These are phyloP conservation scores for Fusarium sp. DNA, from an alignment of 2,329 filamentous ascomycete species.

Conservation along the genomic window DNA sequence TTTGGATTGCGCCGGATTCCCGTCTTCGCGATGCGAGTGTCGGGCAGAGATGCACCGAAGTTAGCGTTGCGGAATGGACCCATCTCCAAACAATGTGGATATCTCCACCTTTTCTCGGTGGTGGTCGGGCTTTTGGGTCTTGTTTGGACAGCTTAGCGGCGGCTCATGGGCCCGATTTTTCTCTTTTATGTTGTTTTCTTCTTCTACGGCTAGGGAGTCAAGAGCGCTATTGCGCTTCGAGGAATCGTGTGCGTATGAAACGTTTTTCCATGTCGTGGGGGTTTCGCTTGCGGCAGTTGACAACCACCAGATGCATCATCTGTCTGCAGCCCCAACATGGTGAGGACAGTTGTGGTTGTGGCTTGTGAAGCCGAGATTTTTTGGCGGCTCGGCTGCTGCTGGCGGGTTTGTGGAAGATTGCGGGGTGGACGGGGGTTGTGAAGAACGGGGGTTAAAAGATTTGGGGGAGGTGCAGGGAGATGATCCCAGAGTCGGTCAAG, in stretches of 20 bases:
- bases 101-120: slow-evolving; percentile 43
- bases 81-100: slow-evolving; percentile 27
- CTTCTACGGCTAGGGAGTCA: background rate
- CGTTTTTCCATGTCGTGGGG: background rate
- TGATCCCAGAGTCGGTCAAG: background rate
- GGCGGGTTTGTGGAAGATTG: slow-evolving; percentile 23
- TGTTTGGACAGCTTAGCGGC: slow-evolving; percentile 24
- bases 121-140: slow-evolving; percentile 31
- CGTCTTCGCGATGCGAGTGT: slow-evolving; percentile 31
- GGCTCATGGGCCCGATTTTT: slow-evolving; percentile 27
- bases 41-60: slow-evolving; percentile 42
- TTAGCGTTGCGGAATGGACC: slow-evolving; percentile 35
- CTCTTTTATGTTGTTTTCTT: background rate
- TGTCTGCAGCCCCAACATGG: background rate
- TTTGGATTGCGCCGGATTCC: slow-evolving; percentile 29
- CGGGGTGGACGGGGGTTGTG: slow-evolving; percentile 14
- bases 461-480: slow-evolving; percentile 11
- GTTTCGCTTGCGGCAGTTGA: slow-evolving; percentile 3
- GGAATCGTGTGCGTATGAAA: too few relatives aligned
- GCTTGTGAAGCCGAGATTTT: slow-evolving; percentile 4
- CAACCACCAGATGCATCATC: background rate
- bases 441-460: slow-evolving; percentile 13
- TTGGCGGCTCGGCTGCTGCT: slow-evolving; percentile 9
- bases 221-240: background rate
- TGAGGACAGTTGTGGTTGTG: background rate